These are phyloP conservation scores for Petunia secreta DNA, from an alignment of 257 asterid species.

Conservation along the genomic window DNA sequence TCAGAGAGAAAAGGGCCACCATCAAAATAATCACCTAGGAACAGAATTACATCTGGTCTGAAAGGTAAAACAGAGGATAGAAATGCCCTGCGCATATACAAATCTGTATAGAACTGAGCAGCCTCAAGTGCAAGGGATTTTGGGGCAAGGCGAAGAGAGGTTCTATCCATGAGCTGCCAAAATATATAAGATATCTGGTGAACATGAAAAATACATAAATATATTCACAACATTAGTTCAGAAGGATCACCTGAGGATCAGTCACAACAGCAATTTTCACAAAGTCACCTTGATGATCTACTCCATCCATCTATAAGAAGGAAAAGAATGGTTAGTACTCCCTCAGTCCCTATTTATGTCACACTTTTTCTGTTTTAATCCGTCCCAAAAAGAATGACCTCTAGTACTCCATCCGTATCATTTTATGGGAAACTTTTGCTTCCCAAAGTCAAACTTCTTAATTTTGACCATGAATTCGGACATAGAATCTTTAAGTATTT, in stretches of 20 bases:
- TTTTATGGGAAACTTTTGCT: too few species aligned
- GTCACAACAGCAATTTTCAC: conserved; percentile 81
- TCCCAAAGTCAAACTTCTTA: too few species aligned
- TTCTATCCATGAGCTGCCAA: conserved; percentile 86
- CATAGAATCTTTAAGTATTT: too few species aligned
- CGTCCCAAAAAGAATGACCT: too few species aligned
- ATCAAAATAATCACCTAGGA: conserved; percentile 93
- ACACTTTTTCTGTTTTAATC: too few species aligned
- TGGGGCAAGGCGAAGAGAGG: conserved; percentile 78
- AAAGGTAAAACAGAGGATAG: conserved; percentile 81
- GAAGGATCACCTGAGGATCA: conserved; percentile 89
- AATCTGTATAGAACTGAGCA: conserved; percentile 84
- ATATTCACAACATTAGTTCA: conserved; percentile 3
- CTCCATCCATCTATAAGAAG: conserved; percentile 52
- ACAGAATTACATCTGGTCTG: conserved; percentile 77
- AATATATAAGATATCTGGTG: conserved; percentile 4
- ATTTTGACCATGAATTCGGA: too few species aligned
- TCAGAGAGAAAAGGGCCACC: conserved; percentile 74
- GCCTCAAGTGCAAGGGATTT: conserved; percentile 77
- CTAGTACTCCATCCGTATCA: too few species aligned
- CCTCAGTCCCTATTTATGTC: too few species aligned
- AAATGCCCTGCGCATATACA: conserved; percentile 94
- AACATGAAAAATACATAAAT: conserved; percentile 18
- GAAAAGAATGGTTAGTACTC: not conserved
- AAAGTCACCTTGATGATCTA: conserved; percentile 48